Base-by-base conservation (phyloP, 2,329 filamentous ascomycete species). In the Pseudogymnoascus sp. region DNA sequence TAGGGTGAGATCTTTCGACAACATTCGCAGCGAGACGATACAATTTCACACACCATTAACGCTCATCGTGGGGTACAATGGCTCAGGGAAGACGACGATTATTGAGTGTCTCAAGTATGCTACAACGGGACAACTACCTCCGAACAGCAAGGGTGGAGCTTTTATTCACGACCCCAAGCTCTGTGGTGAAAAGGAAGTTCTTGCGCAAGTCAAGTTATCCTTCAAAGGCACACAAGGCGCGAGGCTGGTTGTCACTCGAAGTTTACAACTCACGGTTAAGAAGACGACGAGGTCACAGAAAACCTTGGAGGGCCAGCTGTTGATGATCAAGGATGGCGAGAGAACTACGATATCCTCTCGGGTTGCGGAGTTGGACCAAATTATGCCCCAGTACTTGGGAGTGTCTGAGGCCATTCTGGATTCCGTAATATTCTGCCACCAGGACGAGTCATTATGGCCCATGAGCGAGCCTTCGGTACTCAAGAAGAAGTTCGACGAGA, bases 41-140 rank as follows among this genome's bases (percentile, higher is more conserved):
- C 83, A 89, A 69, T 98, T 99, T 75, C 87, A 92, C 68, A 89
- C 90, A 0, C 96, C 95, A 26, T 82, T 99, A 63, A 99, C 95
- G 11, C 83, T 99, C 66, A 99, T 99, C 69, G 96, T 99, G 64
- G 95, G 95, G 64, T 91, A 92, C 77, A 99, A 99, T 78, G 95
- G 95, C 62, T 98, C 93, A 0, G 95, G 95, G 66, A 99, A 99
- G 79, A 99, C 95, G 8, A 98, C 95, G 64, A 96, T 99, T 73
- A 99, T 99, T 76, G 95, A 99, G 76, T 96, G 92, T 74, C 89
- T 99, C 72, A 97, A 97, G 74, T 99, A 97, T 86, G 93, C 91
- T 61, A 97, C 96, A 16, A 97, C 93, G 6, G 96, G 95, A 63
- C 90, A 96, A 71, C 84, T 96, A 59, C 95, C 95, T 1, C 91